Evolutionary conservation across 1,139 yeast species (phyloP), one percentile per base, ranked within the genome.

Genomic region (Scheffersomyces insectosa): DNA sequence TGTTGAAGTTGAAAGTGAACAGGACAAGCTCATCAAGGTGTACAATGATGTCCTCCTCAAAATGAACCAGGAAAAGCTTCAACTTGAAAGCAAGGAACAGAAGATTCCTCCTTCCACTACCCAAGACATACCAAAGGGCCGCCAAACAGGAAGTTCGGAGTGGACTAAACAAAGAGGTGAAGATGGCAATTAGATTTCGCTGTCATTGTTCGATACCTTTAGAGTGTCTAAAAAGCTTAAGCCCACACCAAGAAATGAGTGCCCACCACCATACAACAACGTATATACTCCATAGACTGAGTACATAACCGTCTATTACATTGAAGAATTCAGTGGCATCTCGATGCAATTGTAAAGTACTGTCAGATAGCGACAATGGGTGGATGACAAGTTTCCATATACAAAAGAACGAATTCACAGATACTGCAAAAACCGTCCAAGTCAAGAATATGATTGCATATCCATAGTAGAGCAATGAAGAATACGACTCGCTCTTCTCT

Each of bases 121-220:
- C 4, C 34, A 31, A 14, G 47, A 39, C 7, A 36, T 57, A 59
- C 79, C 51, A 0, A 49, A 47, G 14, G 86, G 86, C 3, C 69
- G 97, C 44, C 85, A 87, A 60, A 82, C 90, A 33, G 98, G 97
- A 0, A 73, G 80, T 3, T 77, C 73, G 0, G 86, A 75, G 40
- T 90, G 97, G 97, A 85, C 86, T 1, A 60, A 65, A 14, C 53
- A 74, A 1, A 72, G 98, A 52, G 96, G 96, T 1, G 98, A 90
- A 61, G 80, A 70, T 47, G 96, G 96, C 4, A 45, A 45, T 25
- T 59, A 36, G 15, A 12, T 33, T 36, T n/a, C 32, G 34, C n/a
- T 40, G 15, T 12, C 36, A 37, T 3, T 36, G 37, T 28, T 57
- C 65, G 10, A 63, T 58, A 1, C 89, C 89, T 54, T 83, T 83